Evolutionary conservation across 768 basidiomycete genomes (phyloP), one percentile per base, ranked within the genome.

Genomic region (Leucosporidium yakuticum): DNA sequence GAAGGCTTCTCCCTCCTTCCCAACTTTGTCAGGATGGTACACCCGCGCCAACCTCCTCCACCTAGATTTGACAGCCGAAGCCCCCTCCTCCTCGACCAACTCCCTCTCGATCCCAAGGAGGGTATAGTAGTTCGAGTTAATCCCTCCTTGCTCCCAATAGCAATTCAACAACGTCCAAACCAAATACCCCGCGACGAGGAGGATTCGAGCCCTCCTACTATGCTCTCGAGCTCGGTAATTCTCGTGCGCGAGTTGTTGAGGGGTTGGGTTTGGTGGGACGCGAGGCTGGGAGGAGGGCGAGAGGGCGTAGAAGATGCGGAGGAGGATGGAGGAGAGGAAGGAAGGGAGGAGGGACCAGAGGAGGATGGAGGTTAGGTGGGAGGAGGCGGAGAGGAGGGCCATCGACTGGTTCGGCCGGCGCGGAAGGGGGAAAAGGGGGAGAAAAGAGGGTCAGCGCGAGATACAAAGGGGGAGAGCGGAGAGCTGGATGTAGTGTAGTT

Each of bases 41-140:
- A 79, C 82, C 77, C 83, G 85, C 29, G 88, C 91, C 73, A 92
- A 91, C 25, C 83, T 80, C 62, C 89, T 81, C 77, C 90, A 92
- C 3, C 87, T 89, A 8, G 79, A 69, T 79, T 89, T 91, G 70
- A 93, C 81, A 12, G 55, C 67, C 4, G 49, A 1, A 14, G 65
- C 34, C 15, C 65, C 68, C 14, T 62, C 83, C 51, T 77, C 77
- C 59, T 88, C 88, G 75, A 89, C 87, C 0, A 86, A 85, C n/a
- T 78, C 78, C 2, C 86, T 84, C 11, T 78, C 66, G 4, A 88
- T 85, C 7, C 83, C 85, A 25, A 92, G 84, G 20, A 89, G 81
- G 69, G 91, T 82, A 77, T 91, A 93, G 77, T 87, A 90, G 75
- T 88, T 93, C n/a, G 81, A 84, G 17, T 82, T 81, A 75, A 87